These are phyloP conservation scores for Cyberlindnera misumaiensis DNA, from an alignment of 805 yeast species.

Conservation along the genomic window DNA sequence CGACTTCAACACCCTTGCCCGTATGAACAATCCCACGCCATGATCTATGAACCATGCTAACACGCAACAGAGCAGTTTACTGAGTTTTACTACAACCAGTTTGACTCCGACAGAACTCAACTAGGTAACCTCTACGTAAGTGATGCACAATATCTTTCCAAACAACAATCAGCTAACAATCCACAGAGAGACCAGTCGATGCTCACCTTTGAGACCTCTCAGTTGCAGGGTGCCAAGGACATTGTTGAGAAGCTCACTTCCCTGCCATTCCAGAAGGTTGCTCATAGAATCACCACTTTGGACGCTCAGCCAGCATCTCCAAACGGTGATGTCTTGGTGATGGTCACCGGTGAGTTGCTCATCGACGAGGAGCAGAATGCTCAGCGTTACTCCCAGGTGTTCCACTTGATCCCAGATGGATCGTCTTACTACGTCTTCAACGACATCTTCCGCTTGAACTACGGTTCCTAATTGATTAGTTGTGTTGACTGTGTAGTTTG, in stretches of 20 bases:
- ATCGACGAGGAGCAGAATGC: conserved; percentile 91
- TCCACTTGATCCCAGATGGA: conserved; percentile 92
- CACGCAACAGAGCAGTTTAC: conserved; percentile 63
- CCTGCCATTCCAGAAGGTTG: conserved; percentile 88
- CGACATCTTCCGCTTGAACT: conserved; percentile 94
- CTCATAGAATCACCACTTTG: conserved; percentile 87
- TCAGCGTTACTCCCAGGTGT: conserved; percentile 95
- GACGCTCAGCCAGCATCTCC: conserved; percentile 98
- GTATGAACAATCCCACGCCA: conserved; percentile 14
- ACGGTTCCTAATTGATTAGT: conserved; percentile 39
- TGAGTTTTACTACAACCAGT: conserved; percentile 90
- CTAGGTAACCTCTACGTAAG: conserved; percentile 81
- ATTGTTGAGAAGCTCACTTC: conserved; percentile 89
- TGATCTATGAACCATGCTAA: too few species aligned
- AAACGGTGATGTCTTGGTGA: conserved; percentile 84
- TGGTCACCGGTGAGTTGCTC: conserved; percentile 95
- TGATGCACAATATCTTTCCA: conserved; percentile 5
- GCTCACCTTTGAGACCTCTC: conserved; percentile 94
- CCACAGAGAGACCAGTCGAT: conserved; percentile 82
- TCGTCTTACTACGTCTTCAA: conserved; percentile 89
- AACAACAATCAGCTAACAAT: background rate
- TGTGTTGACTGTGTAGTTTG: background rate
- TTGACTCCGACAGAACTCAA: conserved; percentile 86
- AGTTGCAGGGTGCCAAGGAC: conserved; percentile 88
- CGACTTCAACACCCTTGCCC: conserved; percentile 42